Conservation (phyloP, 192 early-diverging fungal genomes). For the Jimgerdemannia flammicorona region DNA sequence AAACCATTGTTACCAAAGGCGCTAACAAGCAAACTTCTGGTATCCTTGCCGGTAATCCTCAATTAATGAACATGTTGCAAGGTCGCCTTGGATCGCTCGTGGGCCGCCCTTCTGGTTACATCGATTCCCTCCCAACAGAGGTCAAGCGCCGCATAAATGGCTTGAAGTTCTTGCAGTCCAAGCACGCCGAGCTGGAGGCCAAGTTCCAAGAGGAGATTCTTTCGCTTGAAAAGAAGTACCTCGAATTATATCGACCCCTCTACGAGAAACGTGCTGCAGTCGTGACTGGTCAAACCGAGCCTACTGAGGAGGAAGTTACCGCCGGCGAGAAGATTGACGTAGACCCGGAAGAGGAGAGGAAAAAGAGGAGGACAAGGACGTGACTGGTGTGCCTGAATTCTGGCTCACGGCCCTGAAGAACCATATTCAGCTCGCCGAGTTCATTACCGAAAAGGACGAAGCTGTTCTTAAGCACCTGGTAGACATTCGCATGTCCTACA, state of each 20-base stretch:
- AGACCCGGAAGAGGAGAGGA: conserved; percentile 53
- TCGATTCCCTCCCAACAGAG: conserved; percentile 65
- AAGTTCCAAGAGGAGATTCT: conserved; percentile 93
- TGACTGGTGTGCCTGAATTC: conserved; percentile 90
- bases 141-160: conserved; percentile 86
- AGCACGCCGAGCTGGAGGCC: conserved; percentile 81
- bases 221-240: conserved; percentile 96
- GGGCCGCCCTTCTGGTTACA: conserved; percentile 71
- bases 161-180: conserved; percentile 83
- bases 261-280: conserved; percentile 85
- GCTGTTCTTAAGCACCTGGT: conserved; percentile 82
- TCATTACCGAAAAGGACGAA: conserved; percentile 91
- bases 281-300: conserved; percentile 79
- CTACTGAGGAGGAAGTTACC: conserved; percentile 82
- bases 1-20: background rate
- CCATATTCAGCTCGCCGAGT: conserved; percentile 72
- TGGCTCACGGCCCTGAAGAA: conserved; percentile 94
- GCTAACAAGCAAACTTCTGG: conserved; percentile 6
- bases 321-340: conserved; percentile 60
- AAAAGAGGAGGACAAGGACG: conserved; percentile 42
- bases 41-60: conserved; percentile 50
- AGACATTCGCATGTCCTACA: conserved; percentile 85
- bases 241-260: conserved; percentile 77
- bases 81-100: conserved; percentile 74
- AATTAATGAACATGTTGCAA: conserved; percentile 71